These are phyloP conservation scores for Diaporthe ilicicola DNA, from an alignment of 2,329 filamentous ascomycete species.

Conservation along the genomic window DNA sequence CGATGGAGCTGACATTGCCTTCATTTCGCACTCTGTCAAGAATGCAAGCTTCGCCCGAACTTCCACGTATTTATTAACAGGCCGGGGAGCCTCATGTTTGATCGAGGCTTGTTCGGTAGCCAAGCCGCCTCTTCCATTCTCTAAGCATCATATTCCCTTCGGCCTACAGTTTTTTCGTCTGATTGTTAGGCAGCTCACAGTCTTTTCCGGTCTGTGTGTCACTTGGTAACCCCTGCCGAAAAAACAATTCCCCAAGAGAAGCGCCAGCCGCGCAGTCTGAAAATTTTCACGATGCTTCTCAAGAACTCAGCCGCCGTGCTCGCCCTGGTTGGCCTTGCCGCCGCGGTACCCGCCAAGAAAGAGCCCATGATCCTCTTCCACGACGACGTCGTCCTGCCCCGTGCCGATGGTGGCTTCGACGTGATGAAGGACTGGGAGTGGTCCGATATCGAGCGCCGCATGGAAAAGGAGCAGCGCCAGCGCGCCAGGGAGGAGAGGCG, in stretches of 20 bases:
- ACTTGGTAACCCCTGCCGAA: not conserved
- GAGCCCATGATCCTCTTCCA: constrained; percentile 6
- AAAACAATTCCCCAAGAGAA: not conserved
- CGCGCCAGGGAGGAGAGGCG: constrained; percentile 10
- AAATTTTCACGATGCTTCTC: constrained; percentile 1
- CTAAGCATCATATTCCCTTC: constrained; percentile 7
- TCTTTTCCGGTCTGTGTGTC: constrained; percentile 5
- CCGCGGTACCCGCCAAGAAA: constrained; percentile 8
- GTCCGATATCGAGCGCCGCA: constrained; percentile 1
- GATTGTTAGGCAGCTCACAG: not conserved
- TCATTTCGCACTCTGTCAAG: constrained; percentile 20
- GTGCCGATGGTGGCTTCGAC: constrained; percentile 14
- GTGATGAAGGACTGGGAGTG: constrained; percentile 21
- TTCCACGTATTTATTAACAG: constrained; percentile 9
- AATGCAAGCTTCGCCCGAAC: not conserved
- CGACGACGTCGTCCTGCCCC: constrained; percentile 12
- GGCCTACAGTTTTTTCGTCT: constrained; percentile 6
- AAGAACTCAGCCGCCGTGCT: constrained; percentile 11
- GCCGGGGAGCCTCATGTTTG: constrained; percentile 1
- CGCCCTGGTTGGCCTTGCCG: constrained; percentile 14
- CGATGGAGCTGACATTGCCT: constrained; percentile 17
- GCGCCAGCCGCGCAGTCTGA: constrained; percentile 1
- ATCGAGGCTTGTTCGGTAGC: constrained; percentile 6
- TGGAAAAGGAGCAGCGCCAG: not conserved
- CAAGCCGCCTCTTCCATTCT: constrained; percentile 23